Percentiles rank a stretch among this genome's conserved stretches.
Conservation (phyloP, 2,329 filamentous ascomycete species). For the Pezicula neosporulosa region DNA sequence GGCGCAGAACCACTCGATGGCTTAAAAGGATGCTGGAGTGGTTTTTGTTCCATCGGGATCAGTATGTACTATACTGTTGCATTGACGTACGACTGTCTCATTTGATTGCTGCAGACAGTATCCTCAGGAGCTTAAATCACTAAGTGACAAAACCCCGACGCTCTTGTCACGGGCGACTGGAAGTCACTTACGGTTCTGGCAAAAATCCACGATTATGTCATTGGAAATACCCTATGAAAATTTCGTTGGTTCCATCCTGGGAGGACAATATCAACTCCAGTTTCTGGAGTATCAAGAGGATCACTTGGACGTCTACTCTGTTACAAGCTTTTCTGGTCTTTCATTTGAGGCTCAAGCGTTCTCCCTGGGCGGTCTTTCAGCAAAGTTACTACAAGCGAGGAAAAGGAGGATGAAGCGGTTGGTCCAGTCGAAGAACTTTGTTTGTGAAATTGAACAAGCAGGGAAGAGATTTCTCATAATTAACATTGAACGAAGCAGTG, state of each 20-base stretch:
- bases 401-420: slow-evolving; percentile 9
- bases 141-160: too few relatives aligned
- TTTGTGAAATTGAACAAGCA: slow-evolving; percentile 3
- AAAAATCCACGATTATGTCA: background rate
- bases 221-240: background rate
- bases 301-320: slow-evolving; percentile 8
- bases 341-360: slow-evolving; percentile 12
- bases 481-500: background rate
- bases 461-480: slow-evolving; percentile 8
- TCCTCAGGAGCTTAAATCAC: too few relatives aligned
- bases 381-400: slow-evolving; percentile 6
- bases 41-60: too few relatives aligned
- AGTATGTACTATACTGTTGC: too few relatives aligned
- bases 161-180: too few relatives aligned
- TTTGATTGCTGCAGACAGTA: too few relatives aligned
- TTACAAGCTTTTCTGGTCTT: slow-evolving; percentile 1
- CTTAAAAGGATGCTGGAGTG: too few relatives aligned
- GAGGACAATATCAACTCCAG: slow-evolving; percentile 6
- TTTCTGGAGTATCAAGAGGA: slow-evolving; percentile 8
- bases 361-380: slow-evolving; percentile 5
- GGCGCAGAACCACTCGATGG: too few relatives aligned
- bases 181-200: too few relatives aligned
- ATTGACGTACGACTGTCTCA: too few relatives aligned
- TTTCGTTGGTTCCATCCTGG: background rate
- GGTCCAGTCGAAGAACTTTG: slow-evolving; percentile 9